Conservation (phyloP, 1,139 yeast species). For the Hansenula lynferdii region DNA sequence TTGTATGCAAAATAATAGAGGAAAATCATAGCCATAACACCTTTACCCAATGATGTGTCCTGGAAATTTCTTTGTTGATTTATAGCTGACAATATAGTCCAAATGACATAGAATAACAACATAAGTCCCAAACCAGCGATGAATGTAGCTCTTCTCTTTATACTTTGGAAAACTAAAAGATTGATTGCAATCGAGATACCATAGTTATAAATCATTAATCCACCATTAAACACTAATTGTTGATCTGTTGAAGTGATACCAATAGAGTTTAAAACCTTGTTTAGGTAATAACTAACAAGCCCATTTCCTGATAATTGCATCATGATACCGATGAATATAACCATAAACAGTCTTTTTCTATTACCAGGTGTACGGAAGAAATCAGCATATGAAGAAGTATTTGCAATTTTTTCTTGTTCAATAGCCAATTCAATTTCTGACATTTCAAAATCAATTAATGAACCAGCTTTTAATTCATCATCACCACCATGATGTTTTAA, state of each 20-base stretch:
- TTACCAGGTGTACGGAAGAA: conserved; percentile 31
- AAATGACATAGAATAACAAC: conserved; percentile 28
- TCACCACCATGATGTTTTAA: conserved; percentile 36
- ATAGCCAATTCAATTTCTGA: conserved; percentile 38
- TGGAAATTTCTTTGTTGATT: conserved; percentile 24
- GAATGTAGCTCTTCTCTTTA: conserved; percentile 31
- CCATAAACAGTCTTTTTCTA: conserved; percentile 38
- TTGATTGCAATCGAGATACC: conserved; percentile 17
- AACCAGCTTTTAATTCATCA: conserved; percentile 27
- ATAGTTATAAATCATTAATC: conserved; percentile 26
- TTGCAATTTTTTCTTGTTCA: conserved; percentile 25
- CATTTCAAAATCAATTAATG: conserved; percentile 40
- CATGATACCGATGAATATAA: conserved; percentile 29
- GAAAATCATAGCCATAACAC: conserved; percentile 34
- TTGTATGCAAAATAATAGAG: conserved; percentile 30
- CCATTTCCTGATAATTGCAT: conserved; percentile 47
- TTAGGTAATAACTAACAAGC: conserved; percentile 45
- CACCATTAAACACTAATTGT: conserved; percentile 43
- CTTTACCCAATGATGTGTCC: conserved; percentile 26
- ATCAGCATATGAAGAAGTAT: conserved; percentile 25
- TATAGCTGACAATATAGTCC: conserved; percentile 32
- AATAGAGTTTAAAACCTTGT: conserved; percentile 43
- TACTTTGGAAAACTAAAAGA: conserved; percentile 24
- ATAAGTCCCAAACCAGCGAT: conserved; percentile 25
- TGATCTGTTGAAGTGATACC: conserved; percentile 40